Conservation (phyloP, 805 yeast species). For the Yamadazyma kitorensis region DNA sequence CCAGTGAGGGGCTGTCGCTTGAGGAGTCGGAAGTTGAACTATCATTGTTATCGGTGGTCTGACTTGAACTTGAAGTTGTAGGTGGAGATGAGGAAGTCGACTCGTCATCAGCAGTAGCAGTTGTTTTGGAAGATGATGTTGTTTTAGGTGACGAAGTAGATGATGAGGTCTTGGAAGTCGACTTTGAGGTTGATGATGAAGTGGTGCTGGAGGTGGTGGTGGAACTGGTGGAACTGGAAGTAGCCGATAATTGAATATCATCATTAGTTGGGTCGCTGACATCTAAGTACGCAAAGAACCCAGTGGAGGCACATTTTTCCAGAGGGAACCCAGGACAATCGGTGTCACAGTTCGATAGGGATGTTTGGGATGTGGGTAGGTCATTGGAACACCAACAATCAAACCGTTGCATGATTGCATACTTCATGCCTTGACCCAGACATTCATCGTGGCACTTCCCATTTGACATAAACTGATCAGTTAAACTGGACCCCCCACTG, state of each 20-base stretch:
- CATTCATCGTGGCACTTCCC: conserved; percentile 55
- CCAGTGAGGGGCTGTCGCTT: background rate
- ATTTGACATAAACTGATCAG: conserved; percentile 36
- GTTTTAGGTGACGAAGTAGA: conserved; percentile 14
- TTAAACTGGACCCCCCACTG: conserved; percentile 8
- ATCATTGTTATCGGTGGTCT: background rate
- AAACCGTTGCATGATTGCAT: conserved; percentile 50
- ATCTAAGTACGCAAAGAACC: conserved; percentile 53
- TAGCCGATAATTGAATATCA: conserved; percentile 9
- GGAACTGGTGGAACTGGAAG: conserved; percentile 7
- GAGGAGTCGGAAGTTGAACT: background rate
- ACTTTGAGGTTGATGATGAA: conserved; percentile 13
- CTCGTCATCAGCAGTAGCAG: conserved; percentile 3
- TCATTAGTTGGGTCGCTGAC: conserved; percentile 9
- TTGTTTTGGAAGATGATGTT: conserved; percentile 15
- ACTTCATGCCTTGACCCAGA: conserved; percentile 38
- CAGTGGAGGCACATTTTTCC: conserved; percentile 43
- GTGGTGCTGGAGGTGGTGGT: conserved; percentile 13
- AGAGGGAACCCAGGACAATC: conserved; percentile 45
- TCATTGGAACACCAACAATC: conserved; percentile 62
- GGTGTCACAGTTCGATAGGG: conserved; percentile 29
- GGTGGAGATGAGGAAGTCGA: conserved; percentile 4
- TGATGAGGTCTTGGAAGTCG: conserved; percentile 21
- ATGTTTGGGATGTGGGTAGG: conserved; percentile 43
- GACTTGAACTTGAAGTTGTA: background rate